Evolutionary conservation across 2,329 filamentous ascomycete species (phyloP).

Genomic region (Fusarium poae): DNA sequence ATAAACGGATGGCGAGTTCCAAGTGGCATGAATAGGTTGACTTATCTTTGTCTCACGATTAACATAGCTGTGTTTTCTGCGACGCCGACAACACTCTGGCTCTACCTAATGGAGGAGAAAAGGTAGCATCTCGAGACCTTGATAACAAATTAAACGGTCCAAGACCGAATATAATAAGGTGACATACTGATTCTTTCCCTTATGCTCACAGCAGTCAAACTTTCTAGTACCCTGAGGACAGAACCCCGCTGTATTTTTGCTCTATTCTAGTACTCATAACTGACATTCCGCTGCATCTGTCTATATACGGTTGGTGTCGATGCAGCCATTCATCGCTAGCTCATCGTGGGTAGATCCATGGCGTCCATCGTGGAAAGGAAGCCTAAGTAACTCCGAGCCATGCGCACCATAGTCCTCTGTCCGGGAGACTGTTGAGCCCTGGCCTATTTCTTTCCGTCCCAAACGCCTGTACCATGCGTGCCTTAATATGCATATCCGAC

Average conservation of each 20-base stretch:
- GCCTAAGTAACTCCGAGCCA: conserved; percentile 35
- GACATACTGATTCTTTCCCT: too few relatives aligned
- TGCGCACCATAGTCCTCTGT: conserved; percentile 39
- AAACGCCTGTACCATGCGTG: conserved; percentile 52
- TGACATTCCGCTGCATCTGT: conserved; percentile 41
- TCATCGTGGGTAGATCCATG: neutral
- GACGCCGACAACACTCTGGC: neutral
- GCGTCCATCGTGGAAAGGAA: conserved; percentile 23
- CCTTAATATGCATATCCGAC: conserved; percentile 43
- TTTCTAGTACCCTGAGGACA: neutral
- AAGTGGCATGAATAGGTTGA: neutral
- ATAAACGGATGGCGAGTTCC: neutral
- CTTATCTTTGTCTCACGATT: neutral
- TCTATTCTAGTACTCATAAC: conserved; percentile 43
- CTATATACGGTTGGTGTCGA: conserved; percentile 39
- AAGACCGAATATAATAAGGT: too few relatives aligned
- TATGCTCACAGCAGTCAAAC: too few relatives aligned
- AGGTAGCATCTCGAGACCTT: too few relatives aligned
- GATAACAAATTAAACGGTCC: too few relatives aligned
- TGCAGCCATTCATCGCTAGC: neutral
- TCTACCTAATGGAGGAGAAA: too few relatives aligned
- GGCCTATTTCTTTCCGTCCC: conserved; percentile 39
- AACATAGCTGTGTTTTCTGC: neutral
- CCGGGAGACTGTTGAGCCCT: conserved; percentile 27
- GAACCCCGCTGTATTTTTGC: conserved; percentile 28